Percentiles rank a stretch among this genome's conserved stretches.
These are phyloP conservation scores for Paragyromitra xinjiangensis DNA, from an alignment of 495 filamentous ascomycete genomes.

Conservation along the genomic window DNA sequence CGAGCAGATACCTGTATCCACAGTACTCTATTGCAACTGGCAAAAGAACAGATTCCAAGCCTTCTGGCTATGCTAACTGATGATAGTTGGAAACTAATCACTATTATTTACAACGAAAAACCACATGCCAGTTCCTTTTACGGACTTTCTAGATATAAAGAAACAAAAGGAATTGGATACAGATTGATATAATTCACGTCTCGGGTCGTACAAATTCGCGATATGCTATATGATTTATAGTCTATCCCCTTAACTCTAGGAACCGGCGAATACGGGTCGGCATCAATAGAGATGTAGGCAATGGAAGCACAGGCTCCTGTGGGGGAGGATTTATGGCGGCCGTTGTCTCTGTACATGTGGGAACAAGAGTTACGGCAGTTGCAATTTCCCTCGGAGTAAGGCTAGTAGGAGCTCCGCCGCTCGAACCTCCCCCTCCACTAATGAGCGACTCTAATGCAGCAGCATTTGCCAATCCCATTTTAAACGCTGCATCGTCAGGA, in stretches of 20 bases:
- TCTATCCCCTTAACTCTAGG: conserved; percentile 11
- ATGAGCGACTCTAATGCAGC: conserved; percentile 22
- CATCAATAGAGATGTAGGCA: conserved; percentile 8
- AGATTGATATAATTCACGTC: background rate
- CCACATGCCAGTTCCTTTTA: background rate
- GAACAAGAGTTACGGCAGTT: background rate
- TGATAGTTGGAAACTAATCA: background rate
- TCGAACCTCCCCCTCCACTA: background rate
- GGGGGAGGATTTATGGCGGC: background rate
- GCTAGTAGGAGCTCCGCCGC: background rate
- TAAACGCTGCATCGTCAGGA: conserved; percentile 37
- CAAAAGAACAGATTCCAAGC: no score
- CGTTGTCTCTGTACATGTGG: background rate
- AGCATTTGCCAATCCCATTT: conserved; percentile 39
- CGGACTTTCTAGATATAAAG: background rate
- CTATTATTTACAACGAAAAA: conserved; percentile 16
- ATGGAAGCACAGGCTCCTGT: conserved; percentile 28
- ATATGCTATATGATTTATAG: background rate
- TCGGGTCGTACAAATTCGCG: background rate
- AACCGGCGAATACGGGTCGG: background rate
- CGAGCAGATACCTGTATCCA: no score
- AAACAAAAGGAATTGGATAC: background rate
- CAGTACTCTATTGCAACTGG: no score
- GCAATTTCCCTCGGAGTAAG: background rate
- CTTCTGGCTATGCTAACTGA: background rate